Conservation (phyloP, 306 rosid species). For the Corylus americana region DNA sequence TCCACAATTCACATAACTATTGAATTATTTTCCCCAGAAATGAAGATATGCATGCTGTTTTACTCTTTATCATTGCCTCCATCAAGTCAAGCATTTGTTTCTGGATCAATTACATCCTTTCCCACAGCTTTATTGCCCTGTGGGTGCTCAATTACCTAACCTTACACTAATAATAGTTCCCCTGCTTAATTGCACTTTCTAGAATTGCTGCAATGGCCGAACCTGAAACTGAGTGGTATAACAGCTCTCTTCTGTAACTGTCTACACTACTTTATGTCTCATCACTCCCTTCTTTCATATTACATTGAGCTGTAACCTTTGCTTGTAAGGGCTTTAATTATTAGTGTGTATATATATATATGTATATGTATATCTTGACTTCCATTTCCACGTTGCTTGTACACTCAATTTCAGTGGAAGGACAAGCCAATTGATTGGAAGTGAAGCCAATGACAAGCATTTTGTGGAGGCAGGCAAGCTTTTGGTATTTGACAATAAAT, state of each 20-base stretch:
- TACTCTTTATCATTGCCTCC: not conserved
- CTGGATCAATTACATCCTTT: not conserved
- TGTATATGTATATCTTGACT: not conserved
- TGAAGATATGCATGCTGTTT: not conserved
- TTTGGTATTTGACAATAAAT: not conserved
- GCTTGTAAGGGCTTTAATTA: not conserved
- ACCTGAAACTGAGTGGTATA: not conserved
- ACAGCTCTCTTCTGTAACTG: not conserved
- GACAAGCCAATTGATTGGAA: conserved; percentile 3
- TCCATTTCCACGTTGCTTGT: not conserved
- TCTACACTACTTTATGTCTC: not conserved
- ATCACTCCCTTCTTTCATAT: not conserved
- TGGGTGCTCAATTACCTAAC: conserved; percentile 2
- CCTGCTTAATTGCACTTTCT: not conserved
- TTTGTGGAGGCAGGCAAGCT: not conserved
- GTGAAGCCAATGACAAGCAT: not conserved
- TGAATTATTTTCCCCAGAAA: not conserved
- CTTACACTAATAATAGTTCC: not conserved
- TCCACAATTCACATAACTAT: not conserved
- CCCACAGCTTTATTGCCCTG: not conserved
- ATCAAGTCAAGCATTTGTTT: not conserved
- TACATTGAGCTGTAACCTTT: not conserved
- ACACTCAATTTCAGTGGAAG: not conserved
- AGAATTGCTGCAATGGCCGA: not conserved
- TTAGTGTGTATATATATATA: not conserved